These are phyloP conservation scores for Globisporangium paroecandrum DNA, from an alignment of 352 stramenopile species.

Conservation along the genomic window DNA sequence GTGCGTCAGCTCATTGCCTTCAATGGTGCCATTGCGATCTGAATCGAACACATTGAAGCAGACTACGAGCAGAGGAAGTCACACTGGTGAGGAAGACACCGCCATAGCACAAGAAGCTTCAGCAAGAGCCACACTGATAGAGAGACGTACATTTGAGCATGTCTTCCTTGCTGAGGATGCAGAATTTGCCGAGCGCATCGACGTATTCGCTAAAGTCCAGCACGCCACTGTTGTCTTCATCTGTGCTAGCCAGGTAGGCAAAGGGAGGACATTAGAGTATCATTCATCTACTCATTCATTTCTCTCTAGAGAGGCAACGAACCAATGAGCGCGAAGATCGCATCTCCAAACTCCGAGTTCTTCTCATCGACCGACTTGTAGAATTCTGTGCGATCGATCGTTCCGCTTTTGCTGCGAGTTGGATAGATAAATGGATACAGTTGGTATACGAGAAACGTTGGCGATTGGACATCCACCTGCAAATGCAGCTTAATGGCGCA, in stretches of 20 bases:
- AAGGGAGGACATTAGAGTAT: neutral
- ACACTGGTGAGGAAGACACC: neutral
- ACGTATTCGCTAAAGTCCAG: constrained; percentile 78
- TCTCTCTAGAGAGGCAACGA: neutral
- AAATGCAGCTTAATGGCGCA: neutral
- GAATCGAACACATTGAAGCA: constrained; percentile 77
- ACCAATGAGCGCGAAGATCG: constrained; percentile 72
- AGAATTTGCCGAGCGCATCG: constrained; percentile 73
- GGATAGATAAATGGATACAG: neutral
- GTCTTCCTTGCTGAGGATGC: constrained; percentile 67
- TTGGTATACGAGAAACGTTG: neutral
- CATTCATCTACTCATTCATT: neutral
- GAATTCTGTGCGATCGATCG: constrained; percentile 67
- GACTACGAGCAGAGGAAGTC: constrained; percentile 27
- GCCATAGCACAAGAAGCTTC: neutral
- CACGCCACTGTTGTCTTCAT: constrained; percentile 68
- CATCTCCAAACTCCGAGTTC: constrained; percentile 64
- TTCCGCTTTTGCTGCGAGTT: constrained; percentile 49
- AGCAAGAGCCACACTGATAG: neutral
- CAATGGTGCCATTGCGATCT: constrained; percentile 72
- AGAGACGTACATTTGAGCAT: constrained; percentile 61
- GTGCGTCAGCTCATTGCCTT: constrained; percentile 56
- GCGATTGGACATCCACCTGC: neutral
- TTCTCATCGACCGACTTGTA: constrained; percentile 70
- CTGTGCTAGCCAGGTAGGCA: constrained; percentile 9